These are phyloP conservation scores for Aspergillus alliaceus DNA, from an alignment of 2,329 filamentous ascomycete genomes.

Conservation along the genomic window DNA sequence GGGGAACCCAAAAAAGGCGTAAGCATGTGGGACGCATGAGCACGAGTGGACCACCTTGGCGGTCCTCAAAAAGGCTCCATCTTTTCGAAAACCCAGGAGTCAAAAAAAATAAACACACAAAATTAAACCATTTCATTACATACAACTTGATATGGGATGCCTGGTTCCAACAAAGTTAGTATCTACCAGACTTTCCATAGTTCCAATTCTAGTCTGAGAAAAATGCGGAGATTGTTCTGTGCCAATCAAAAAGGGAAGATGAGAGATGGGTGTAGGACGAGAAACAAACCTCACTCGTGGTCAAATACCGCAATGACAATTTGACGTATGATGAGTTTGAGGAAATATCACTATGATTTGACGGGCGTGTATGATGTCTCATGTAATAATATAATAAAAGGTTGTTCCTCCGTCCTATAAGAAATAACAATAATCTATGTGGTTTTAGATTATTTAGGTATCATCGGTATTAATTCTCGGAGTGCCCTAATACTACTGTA, in stretches of 20 bases:
- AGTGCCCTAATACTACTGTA: background rate
- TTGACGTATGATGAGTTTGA: background rate
- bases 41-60: constrained; percentile 23
- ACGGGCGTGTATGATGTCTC: background rate
- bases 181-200: background rate
- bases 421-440: background rate
- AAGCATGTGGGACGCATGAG: constrained; percentile 22
- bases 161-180: background rate
- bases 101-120: background rate
- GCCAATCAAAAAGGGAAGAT: background rate
- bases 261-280: too few species aligned
- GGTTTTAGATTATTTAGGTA: background rate
- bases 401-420: background rate
- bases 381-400: background rate
- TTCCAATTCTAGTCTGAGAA: background rate
- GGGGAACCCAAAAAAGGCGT: constrained; percentile 25
- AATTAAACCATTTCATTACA: constrained; percentile 1
- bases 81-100: too few species aligned
- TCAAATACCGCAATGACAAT: constrained; percentile 2
- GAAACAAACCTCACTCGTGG: background rate
- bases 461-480: background rate
- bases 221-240: constrained; percentile 6
- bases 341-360: background rate
- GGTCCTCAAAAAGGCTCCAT: constrained; percentile 15
- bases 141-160: background rate